Evolutionary conservation across 768 basidiomycete genomes (phyloP).

Genomic region (Psilocybe azurescens): DNA sequence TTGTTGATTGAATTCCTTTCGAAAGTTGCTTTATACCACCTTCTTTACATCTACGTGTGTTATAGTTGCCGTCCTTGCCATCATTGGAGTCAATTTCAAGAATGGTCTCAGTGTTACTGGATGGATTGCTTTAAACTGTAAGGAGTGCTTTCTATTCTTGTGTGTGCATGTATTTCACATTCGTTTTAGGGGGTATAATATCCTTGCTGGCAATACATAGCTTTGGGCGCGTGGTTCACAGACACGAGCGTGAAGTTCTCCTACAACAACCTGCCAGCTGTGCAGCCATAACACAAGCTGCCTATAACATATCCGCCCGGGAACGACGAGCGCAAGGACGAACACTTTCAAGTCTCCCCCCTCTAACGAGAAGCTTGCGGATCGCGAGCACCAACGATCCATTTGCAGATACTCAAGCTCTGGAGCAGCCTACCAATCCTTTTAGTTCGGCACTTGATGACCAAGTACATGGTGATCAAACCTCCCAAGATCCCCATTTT

Average conservation of each 20-base stretch:
- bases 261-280: slow-evolving; percentile 53
- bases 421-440: slow-evolving; percentile 16
- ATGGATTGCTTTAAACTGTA: slow-evolving; percentile 64
- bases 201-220: slow-evolving; percentile 63
- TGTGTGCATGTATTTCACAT: slow-evolving; percentile 11
- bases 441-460: slow-evolving; percentile 17
- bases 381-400: slow-evolving; percentile 31
- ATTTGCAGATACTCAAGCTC: slow-evolving; percentile 35
- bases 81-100: slow-evolving; percentile 54
- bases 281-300: slow-evolving; percentile 38
- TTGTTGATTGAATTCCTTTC: not conserved
- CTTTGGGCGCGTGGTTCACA: slow-evolving; percentile 60
- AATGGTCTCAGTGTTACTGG: slow-evolving; percentile 49
- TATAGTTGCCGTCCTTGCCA: slow-evolving; percentile 51
- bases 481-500: slow-evolving; percentile 6
- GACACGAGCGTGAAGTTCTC: slow-evolving; percentile 64
- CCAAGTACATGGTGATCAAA: not conserved
- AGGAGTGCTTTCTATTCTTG: slow-evolving; percentile 21
- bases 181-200: slow-evolving; percentile 53
- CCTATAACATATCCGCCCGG: slow-evolving; percentile 22
- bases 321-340: slow-evolving; percentile 11
- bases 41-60: slow-evolving; percentile 55
- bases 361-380: slow-evolving; percentile 17
- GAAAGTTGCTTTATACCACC: slow-evolving; percentile 58
- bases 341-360: slow-evolving; percentile 10